Evolutionary conservation across 495 filamentous ascomycete genomes (phyloP), one percentile per base, ranked within the genome.

Genomic region (Talaromyces liani): DNA sequence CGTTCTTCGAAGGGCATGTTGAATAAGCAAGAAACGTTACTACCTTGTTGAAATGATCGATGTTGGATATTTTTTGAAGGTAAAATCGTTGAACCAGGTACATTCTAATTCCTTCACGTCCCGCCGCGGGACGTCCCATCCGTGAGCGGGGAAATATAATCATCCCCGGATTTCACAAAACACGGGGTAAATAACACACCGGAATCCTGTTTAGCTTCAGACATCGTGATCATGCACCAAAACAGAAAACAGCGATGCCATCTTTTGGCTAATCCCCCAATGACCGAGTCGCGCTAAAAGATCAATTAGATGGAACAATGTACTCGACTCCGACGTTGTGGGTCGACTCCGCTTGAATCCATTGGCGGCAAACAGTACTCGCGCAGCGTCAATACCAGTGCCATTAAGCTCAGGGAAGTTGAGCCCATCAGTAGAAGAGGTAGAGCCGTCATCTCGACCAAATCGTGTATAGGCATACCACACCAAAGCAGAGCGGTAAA

Each of bases 401-500:
- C 62, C 58, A 3, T 62, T 65, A 12, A 59, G 33, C 18, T 59
- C 57, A 2, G 31, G 12, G 20, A 59, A 59, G 9, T 41, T 31
- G 3, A 59, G 6, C 16, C 20, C 57, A 20, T 20, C 16, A 34
- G 57, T n/a, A 39, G 8, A 18, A 5, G 31, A 34, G 4, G 31
- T 31, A 63, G 64, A 1, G 39, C 29, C 0, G 33, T 59, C 61
- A 70, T 68, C 60, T 68, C 68, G 18, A n/a, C 27, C 68, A 70
- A 68, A 24, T 36, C 66, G 27, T 63, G 68, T 62, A 62, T 65
- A 25, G 65, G 63, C 22, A 67, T 18, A 22, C 63, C 66, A 70
- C 2, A 68, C 45, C 6, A 61, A 41, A 12, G 66, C 65, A 10
- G 66, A 66, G 1, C 62, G 68, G 29, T 62, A 68, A 10, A 70